Evolutionary conservation across 2,329 filamentous ascomycete species (phyloP).

Genomic region (Chaetomiaceae sp.): DNA sequence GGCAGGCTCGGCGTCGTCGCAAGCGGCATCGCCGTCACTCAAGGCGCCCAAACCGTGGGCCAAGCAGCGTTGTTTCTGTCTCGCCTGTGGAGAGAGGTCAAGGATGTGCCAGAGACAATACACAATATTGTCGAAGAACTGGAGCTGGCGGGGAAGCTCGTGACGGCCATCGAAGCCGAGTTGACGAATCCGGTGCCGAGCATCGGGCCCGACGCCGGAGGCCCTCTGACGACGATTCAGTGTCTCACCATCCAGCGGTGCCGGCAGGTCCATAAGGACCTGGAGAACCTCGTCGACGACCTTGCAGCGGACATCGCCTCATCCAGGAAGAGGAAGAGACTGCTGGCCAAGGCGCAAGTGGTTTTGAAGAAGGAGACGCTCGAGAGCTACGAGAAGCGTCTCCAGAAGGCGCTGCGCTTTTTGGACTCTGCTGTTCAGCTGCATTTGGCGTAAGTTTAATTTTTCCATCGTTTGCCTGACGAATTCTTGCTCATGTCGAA

Average conservation of each 20-base stretch:
- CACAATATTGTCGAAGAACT: not conserved
- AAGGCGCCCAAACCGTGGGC: not conserved
- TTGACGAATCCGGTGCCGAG: not conserved
- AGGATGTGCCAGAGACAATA: slow-evolving; percentile 7
- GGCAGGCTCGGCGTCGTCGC: slow-evolving; percentile 8
- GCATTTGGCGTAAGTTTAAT: not conserved
- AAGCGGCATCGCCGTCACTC: slow-evolving; percentile 3
- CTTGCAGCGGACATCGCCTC: slow-evolving; percentile 4
- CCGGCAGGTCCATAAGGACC: not conserved
- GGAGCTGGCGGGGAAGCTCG: not conserved
- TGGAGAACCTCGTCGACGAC: not conserved
- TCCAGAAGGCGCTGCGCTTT: not conserved
- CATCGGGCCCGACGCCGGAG: no score
- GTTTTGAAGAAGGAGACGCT: slow-evolving; percentile 9
- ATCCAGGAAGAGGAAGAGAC: slow-evolving; percentile 1
- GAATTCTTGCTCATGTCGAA: no score
- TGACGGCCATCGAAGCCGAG: slow-evolving; percentile 2
- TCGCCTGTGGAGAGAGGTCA: slow-evolving; percentile 3
- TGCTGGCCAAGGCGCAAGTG: not conserved
- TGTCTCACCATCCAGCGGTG: not conserved
- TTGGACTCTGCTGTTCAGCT: slow-evolving; percentile 1
- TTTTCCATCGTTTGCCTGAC: no score
- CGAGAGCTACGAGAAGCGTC: not conserved
- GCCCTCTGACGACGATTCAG: not conserved
- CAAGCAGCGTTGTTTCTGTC: not conserved